Evolutionary conservation across 1,284 basidiomycete genomes (phyloP).

Genomic region (Pyrrhoderma lamaoense): DNA sequence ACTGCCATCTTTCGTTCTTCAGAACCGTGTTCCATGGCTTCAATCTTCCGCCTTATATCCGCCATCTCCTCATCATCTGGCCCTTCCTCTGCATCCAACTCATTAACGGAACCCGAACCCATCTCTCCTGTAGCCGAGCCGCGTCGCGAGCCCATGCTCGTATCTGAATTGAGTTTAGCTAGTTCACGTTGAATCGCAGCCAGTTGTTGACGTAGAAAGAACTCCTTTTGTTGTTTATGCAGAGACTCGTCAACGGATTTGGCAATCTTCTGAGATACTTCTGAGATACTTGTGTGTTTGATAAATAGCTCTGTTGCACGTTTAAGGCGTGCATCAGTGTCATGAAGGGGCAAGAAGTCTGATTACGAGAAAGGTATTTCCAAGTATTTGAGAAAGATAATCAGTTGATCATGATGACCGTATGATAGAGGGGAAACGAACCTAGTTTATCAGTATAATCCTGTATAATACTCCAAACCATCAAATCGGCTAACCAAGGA

Average conservation of each 20-base stretch:
- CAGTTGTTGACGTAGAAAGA: slow-evolving; percentile 80
- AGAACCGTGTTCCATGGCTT: slow-evolving; percentile 66
- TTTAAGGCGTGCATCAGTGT: slow-evolving; percentile 51
- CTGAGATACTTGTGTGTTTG: slow-evolving; percentile 66
- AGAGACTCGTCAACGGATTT: slow-evolving; percentile 71
- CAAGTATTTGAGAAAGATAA: background rate
- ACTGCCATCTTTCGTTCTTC: slow-evolving; percentile 80
- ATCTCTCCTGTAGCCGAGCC: slow-evolving; percentile 21
- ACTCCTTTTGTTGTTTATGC: slow-evolving; percentile 77
- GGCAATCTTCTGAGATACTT: slow-evolving; percentile 71
- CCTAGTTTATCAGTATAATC: slow-evolving; percentile 67
- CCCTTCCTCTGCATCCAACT: slow-evolving; percentile 20
- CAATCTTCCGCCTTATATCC: slow-evolving; percentile 73
- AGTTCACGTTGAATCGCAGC: slow-evolving; percentile 86
- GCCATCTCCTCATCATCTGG: slow-evolving; percentile 64
- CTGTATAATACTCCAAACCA: slow-evolving; percentile 53
- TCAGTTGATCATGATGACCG: background rate
- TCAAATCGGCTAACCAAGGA: slow-evolving; percentile 67
- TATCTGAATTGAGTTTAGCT: slow-evolving; percentile 48
- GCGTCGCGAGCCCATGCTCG: too few relatives aligned
- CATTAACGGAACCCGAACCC: slow-evolving; percentile 19
- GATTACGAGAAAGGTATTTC: background rate
- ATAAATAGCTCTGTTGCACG: slow-evolving; percentile 61
- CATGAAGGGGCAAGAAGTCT: slow-evolving; percentile 54
- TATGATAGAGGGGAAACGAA: slow-evolving; percentile 29